Percentiles rank a stretch among this genome's conserved stretches.
phyloP scores from a whole-genome alignment of 2,329 filamentous ascomycete genomes.

The Fusarium heterosporum region DNA sequence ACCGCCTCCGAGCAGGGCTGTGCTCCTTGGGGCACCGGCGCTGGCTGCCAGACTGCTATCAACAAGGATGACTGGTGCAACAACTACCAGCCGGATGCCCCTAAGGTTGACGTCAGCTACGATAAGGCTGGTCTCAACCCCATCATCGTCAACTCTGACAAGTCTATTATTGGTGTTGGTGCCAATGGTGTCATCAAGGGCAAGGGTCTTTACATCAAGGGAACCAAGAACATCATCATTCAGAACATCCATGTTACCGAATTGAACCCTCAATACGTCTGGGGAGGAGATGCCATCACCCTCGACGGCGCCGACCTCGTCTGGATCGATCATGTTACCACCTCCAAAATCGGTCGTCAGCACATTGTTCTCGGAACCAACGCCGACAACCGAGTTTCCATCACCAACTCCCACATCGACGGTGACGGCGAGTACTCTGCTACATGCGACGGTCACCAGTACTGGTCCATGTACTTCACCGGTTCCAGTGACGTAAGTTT shows the following conservation, averaged over 20 bases:
- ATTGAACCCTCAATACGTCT: constrained; percentile 68
- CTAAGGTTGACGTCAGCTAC: constrained; percentile 58
- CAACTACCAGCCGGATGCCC: constrained; percentile 67
- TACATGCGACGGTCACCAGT: constrained; percentile 68
- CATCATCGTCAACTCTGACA: constrained; percentile 67
- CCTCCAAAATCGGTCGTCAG: constrained; percentile 69
- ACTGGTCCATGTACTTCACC: constrained; percentile 69
- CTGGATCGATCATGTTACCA: constrained; percentile 67
- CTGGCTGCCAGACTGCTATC: constrained; percentile 69
- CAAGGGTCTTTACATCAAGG: constrained; percentile 63
- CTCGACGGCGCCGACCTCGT: constrained; percentile 59
- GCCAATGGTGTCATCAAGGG: constrained; percentile 66
- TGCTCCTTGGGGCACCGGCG: constrained; percentile 67
- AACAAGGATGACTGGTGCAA: constrained; percentile 69
- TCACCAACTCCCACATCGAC: constrained; percentile 68
- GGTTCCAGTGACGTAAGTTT: constrained; percentile 60
- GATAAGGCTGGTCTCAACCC: constrained; percentile 64
- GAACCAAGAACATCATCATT: constrained; percentile 67
- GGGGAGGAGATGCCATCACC: constrained; percentile 70
- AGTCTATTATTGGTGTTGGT: constrained; percentile 67
- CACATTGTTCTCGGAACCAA: constrained; percentile 68
- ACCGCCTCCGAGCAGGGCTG: constrained; percentile 65
- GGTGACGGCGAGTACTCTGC: constrained; percentile 66
- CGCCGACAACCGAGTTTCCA: constrained; percentile 66
- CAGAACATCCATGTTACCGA: constrained; percentile 68